A percentile compares a stretch with the other conserved stretches of the same genome.
phyloP scores from a whole-genome alignment of 1,284 basidiomycete species.

The Papiliotrema nemorosa region DNA sequence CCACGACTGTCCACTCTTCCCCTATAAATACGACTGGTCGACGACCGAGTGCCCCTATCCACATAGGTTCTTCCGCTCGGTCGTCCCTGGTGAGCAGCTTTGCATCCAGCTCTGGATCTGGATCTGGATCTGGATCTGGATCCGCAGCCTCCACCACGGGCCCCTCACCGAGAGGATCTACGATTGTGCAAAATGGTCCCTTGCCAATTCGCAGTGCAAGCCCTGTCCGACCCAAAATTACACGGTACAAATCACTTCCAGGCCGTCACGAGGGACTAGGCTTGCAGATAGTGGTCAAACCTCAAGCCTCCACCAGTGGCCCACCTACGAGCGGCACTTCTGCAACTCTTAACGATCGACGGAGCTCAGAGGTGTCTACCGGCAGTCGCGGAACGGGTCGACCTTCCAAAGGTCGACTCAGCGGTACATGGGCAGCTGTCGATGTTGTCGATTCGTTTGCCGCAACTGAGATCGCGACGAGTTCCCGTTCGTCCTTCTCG shows the following conservation, averaged over 20 bases:
- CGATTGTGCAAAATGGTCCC: background rate
- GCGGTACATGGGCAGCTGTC: conserved; percentile 21
- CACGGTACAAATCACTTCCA: conserved; percentile 10
- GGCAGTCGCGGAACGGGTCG: background rate
- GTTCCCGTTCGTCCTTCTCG: background rate
- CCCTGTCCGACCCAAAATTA: conserved; percentile 1
- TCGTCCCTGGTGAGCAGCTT: background rate
- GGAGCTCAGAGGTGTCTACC: background rate
- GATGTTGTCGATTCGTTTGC: conserved; percentile 25
- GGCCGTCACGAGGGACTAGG: conserved; percentile 7
- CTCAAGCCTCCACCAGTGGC: background rate
- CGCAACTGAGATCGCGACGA: conserved; percentile 7
- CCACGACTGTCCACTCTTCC: background rate
- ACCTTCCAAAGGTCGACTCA: background rate
- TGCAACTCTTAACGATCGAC: background rate
- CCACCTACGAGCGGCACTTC: background rate
- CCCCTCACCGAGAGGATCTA: background rate
- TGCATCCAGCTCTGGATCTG: background rate
- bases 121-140: background rate
- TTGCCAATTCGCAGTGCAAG: background rate
- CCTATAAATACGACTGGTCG: background rate
- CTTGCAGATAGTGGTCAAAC: conserved; percentile 6
- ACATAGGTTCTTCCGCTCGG: background rate
- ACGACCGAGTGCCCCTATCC: conserved; percentile 4
- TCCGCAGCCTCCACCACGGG: background rate